These are phyloP conservation scores for Pyrus bretschneideri DNA, from an alignment of 306 rosid species.

Conservation along the genomic window DNA sequence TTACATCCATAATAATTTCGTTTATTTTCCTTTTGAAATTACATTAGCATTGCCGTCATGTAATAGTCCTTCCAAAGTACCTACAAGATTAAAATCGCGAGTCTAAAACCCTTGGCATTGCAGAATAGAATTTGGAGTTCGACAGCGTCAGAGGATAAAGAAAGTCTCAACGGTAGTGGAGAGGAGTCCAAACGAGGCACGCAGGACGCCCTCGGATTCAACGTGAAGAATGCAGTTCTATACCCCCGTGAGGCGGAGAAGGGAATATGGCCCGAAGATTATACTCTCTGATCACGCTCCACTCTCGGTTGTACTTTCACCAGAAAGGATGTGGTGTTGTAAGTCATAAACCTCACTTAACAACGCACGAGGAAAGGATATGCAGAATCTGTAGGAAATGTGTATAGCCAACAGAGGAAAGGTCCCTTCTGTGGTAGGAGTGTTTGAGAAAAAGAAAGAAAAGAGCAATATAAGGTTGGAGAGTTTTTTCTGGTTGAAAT, in stretches of 20 bases:
- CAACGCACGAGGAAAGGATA: neutral
- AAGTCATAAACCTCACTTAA: conserved; percentile 13
- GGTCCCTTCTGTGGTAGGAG: neutral
- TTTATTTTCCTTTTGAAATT: neutral
- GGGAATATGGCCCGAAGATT: conserved; percentile 79
- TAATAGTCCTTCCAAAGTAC: neutral
- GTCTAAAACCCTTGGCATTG: conserved; percentile 20
- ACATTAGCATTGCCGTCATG: neutral
- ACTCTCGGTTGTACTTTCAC: conserved; percentile 55
- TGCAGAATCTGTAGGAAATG: neutral
- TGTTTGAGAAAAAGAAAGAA: neutral
- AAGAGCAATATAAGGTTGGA: neutral
- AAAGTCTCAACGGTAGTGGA: conserved; percentile 19
- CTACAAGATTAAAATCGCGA: neutral
- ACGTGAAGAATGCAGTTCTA: conserved; percentile 64
- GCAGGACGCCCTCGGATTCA: conserved; percentile 47
- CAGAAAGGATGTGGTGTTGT: conserved; percentile 41
- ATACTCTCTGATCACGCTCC: conserved; percentile 83
- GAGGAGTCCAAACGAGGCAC: conserved; percentile 18
- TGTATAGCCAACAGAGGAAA: neutral
- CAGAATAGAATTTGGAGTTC: conserved; percentile 65
- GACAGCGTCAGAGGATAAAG: conserved; percentile 39
- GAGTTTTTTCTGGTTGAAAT: neutral
- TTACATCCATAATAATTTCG: neutral
- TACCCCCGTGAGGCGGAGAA: conserved; percentile 71